Base-by-base conservation (phyloP, 2,329 filamentous ascomycete genomes). In the Cladorrhinum sp. region DNA sequence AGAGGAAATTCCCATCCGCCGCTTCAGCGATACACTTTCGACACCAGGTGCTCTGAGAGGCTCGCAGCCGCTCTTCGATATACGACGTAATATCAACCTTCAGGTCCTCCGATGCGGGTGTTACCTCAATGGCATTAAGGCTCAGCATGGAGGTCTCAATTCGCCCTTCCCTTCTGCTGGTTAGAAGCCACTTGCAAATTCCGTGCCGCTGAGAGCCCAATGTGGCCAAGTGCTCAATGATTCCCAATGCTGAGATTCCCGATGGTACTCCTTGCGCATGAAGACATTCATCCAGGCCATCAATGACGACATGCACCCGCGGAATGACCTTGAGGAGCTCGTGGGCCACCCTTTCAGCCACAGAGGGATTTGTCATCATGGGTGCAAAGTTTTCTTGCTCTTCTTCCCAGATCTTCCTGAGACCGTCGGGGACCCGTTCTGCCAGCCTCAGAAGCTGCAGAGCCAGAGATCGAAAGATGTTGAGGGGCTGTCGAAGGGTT, bases 1-100 rank as follows among this genome's bases (percentile, higher is more conserved):
- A 57, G 20, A 57, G 39, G 1, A 49, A 57, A 23, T 57, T 57
- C 14, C 55, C 55, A 33, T 57, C 55, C 20, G 55, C 39, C 10
- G 21, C 55, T 14, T 57, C 39, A 21, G 26, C 24, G 18, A 48
- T 14, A 28, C 49, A 51, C 6, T 24, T 21, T 23, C 24, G 21
- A 51, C 49, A 51, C 49, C 49, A 51, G 5, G 7, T 46, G n/a
- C 42, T 46, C 21, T 26, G 21, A 8, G 49, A 24, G 2, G 10
- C 49, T 3, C 20, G 3, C 3, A 51, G 49, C 4, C 49, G 49
- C 12, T 49, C 55, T 9, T 21, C n/a, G 24, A 57, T 30, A 9
- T 57, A 57, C 20, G 39, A 10, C n/a, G 23, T 30, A 20, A 57
- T 57, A 24, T 57, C 55, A 18, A 20, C 7, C 16, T 33, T 18